Conservation (phyloP, 768 basidiomycete genomes). For the Suillus discolor region DNA sequence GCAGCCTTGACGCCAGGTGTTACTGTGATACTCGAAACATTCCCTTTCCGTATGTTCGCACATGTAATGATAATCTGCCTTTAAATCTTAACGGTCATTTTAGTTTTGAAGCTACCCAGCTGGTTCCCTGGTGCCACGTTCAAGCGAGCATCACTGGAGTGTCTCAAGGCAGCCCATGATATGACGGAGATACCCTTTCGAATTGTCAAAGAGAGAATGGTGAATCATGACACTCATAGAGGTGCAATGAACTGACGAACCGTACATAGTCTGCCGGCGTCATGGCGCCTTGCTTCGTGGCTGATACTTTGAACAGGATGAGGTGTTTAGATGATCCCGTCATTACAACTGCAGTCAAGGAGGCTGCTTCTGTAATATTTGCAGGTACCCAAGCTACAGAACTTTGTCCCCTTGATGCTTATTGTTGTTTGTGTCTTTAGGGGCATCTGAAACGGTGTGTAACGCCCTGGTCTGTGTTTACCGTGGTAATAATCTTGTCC, state of each 20-base stretch:
- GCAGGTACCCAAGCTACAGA: not conserved
- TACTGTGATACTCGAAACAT: not conserved
- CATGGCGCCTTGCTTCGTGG: not conserved
- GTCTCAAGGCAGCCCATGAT: not conserved
- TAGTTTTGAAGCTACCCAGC: not conserved
- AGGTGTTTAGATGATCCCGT: not conserved
- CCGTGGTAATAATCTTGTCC: not conserved
- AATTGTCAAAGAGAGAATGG: not conserved
- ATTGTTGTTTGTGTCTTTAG: not conserved
- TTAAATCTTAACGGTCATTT: not conserved
- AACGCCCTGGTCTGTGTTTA: not conserved
- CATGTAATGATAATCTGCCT: not conserved
- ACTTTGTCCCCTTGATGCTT: no score
- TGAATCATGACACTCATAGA: not conserved
- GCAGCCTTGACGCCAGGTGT: not conserved
- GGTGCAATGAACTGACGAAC: not conserved
- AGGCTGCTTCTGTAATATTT: not conserved
- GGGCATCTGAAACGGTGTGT: not conserved
- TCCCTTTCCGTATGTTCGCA: not conserved
- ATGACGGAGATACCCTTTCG: not conserved
- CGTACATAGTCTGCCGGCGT: not conserved
- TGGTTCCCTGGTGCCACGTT: not conserved
- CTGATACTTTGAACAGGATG: not conserved
- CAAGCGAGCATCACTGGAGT: not conserved
- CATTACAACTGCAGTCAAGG: not conserved